Percentiles rank a stretch among this genome's conserved stretches.
Conservation (phyloP, 75 land plant species). For the Picea glauca region DNA sequence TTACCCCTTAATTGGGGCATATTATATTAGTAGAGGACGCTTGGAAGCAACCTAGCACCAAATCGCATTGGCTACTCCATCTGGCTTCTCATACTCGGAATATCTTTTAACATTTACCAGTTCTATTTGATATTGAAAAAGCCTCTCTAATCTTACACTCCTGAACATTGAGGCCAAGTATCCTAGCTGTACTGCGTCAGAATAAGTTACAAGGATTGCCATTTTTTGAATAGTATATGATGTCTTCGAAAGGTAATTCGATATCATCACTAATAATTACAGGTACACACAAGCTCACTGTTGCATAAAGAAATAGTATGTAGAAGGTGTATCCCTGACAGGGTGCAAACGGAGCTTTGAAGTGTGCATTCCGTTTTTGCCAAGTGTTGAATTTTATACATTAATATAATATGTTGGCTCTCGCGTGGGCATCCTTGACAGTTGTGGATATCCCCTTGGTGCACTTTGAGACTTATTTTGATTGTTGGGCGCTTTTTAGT, state of each 20-base stretch:
- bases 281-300: slow-evolving; percentile 84
- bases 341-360: slow-evolving; percentile 91
- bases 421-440: no score
- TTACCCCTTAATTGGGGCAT: no score
- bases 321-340: slow-evolving; percentile 94
- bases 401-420: no score
- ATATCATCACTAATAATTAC: no score
- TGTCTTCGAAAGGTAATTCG: no score
- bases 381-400: slow-evolving; percentile 35
- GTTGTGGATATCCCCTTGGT: no score
- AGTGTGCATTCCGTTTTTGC: slow-evolving; percentile 80
- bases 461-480: no score
- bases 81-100: slow-evolving; percentile 68
- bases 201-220: slow-evolving; percentile 55
- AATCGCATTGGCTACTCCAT: slow-evolving; percentile 66
- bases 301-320: slow-evolving; percentile 91
- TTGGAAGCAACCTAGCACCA: slow-evolving; percentile 73
- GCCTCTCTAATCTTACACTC: slow-evolving; percentile 29
- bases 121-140: slow-evolving; percentile 50
- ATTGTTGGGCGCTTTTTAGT: no score
- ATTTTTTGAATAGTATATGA: no score
- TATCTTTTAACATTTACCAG: slow-evolving; percentile 46
- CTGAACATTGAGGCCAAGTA: slow-evolving; percentile 39
- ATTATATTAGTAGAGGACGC: slow-evolving; percentile 25
- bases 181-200: slow-evolving; percentile 56